Conservation (phyloP, 116 monocot species). For the Phalaenopsis hybrid region DNA sequence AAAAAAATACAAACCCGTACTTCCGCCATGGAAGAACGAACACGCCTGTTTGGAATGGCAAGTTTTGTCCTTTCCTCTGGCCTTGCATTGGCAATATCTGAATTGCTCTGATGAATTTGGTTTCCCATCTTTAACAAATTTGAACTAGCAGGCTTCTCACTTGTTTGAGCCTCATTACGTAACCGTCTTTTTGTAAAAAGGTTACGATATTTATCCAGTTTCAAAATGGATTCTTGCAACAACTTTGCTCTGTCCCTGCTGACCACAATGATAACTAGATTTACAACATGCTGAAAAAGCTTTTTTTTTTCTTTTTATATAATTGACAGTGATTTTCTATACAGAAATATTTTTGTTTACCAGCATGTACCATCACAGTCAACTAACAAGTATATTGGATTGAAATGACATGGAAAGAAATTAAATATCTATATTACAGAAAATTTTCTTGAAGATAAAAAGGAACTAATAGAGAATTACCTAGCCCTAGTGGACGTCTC, state of each 20-base stretch:
- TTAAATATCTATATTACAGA: neutral
- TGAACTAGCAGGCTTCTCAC: slow-evolving; percentile 43
- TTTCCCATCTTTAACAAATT: slow-evolving; percentile 52
- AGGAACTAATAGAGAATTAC: slow-evolving; percentile 15
- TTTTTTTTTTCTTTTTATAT: neutral
- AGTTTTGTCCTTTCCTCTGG: slow-evolving; percentile 58
- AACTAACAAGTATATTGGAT: neutral
- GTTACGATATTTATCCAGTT: slow-evolving; percentile 63
- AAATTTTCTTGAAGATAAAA: neutral
- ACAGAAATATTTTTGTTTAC: neutral
- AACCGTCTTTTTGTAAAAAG: slow-evolving; percentile 42
- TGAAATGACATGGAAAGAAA: neutral
- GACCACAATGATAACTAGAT: slow-evolving; percentile 9
- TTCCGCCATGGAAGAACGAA: slow-evolving; percentile 69
- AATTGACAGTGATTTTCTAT: neutral
- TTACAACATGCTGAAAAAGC: neutral
- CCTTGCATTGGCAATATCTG: slow-evolving; percentile 40
- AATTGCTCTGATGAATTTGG: slow-evolving; percentile 41
- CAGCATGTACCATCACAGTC: neutral
- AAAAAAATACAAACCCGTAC: slow-evolving; percentile 69
- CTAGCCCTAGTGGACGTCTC: slow-evolving; percentile 42
- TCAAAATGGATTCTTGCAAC: slow-evolving; percentile 48
- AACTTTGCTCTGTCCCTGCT: slow-evolving; percentile 59
- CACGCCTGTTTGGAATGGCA: slow-evolving; percentile 53
- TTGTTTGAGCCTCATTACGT: slow-evolving; percentile 34